Evolutionary conservation across 1,139 yeast species (phyloP), one percentile per base, ranked within the genome.

Genomic region (Magnusiomyces starmeri): DNA sequence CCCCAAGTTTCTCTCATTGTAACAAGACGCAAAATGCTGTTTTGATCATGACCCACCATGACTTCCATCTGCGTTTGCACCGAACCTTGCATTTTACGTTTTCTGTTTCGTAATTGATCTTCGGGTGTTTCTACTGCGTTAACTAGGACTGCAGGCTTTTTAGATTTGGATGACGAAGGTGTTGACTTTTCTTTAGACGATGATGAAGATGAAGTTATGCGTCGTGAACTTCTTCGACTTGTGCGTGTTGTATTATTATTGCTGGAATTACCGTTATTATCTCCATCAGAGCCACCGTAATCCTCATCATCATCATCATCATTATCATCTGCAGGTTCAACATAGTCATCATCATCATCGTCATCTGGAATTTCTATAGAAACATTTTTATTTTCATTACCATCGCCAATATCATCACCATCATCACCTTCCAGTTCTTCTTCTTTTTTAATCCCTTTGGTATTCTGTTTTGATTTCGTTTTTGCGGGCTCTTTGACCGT

Each of bases 1-100:
- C 72, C 75, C 67, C 74, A 74, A 20, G 32, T 9, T 14, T 45
- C 41, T 14, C 48, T 41, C 34, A 25, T 34, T 3, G n/a, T 14
- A 4, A 45, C 42, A 3, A 34, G 34, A 12, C 48, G 41, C 14
- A n/a, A n/a, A 10, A 35, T 22, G n/a, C n/a, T 20, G 6, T 45
- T 32, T 22, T 14, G 21, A n/a, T 34, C 21, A 45, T 35, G 41
- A 29, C 48, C 48, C n/a, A 39, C 29, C 12, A 45, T 14, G 20
- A 35, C 29, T 7, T 34, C 34, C 14, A 45, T 35, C 18, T 45
- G 48, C 3, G 27, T 45, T 14, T 24, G 8, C 8, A 45, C 22
- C 4, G 48, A 45, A 2, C 42, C 48, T 4, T 45, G 27, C 21
- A 45, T 32, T 22, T 32, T 32, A 10, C 48, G 29, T 22, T 45